A percentile compares a stretch with the other conserved stretches of the same genome.
Evolutionary conservation across 805 yeast species (phyloP).

Genomic region (Priceomyces medius): DNA sequence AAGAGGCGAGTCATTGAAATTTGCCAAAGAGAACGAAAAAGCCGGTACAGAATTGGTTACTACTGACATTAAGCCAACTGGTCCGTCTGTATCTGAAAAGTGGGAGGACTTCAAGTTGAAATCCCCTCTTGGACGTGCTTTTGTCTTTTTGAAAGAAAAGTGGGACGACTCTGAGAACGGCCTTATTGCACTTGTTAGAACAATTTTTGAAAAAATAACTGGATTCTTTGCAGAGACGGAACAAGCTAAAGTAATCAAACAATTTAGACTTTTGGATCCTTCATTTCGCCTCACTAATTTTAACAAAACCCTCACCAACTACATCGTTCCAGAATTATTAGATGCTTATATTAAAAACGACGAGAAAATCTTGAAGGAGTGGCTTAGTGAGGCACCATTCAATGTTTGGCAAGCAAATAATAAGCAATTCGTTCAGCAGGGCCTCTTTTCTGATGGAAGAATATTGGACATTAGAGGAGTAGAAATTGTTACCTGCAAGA

Average conservation of each 20-base stretch:
- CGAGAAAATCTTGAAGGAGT: slow-evolving; percentile 71
- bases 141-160: slow-evolving; percentile 60
- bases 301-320: slow-evolving; percentile 81
- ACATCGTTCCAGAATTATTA: slow-evolving; percentile 88
- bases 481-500: slow-evolving; percentile 83
- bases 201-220: slow-evolving; percentile 74
- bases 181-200: slow-evolving; percentile 74
- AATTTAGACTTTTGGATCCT: slow-evolving; percentile 88
- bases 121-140: slow-evolving; percentile 64
- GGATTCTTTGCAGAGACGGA: slow-evolving; percentile 96
- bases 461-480: slow-evolving; percentile 94
- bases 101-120: slow-evolving; percentile 66
- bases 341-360: slow-evolving; percentile 96
- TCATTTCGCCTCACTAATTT: slow-evolving; percentile 76
- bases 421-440: slow-evolving; percentile 88
- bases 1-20: slow-evolving; percentile 59
- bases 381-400: slow-evolving; percentile 97
- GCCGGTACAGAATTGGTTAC: slow-evolving; percentile 83
- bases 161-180: slow-evolving; percentile 97
- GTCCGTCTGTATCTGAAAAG: slow-evolving; percentile 62
- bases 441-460: slow-evolving; percentile 84
- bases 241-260: slow-evolving; percentile 84
- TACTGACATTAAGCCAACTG: slow-evolving; percentile 76
- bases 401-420: slow-evolving; percentile 93
- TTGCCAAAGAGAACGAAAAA: slow-evolving; percentile 72